phyloP scores from a whole-genome alignment of 129 eudicot genomes.

The Kitagawia praeruptora region DNA sequence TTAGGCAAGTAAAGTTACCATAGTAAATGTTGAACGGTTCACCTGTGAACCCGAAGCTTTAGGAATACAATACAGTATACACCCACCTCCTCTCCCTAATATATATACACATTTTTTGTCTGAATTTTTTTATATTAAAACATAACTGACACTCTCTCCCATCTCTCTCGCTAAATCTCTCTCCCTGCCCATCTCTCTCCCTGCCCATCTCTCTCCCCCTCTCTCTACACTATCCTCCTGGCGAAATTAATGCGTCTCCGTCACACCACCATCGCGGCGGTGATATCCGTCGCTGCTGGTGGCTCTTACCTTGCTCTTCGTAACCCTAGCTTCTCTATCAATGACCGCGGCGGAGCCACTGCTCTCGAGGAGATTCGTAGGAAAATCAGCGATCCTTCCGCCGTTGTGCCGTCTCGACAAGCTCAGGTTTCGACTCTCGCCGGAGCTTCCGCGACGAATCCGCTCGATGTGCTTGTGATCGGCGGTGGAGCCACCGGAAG shows the following conservation, averaged over 20 bases:
- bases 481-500: conserved; percentile 97
- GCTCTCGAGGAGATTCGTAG: conserved; percentile 28
- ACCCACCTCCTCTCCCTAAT: neutral
- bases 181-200: neutral
- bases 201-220: neutral
- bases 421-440: conserved; percentile 46
- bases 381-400: conserved; percentile 49
- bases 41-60: neutral
- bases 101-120: neutral
- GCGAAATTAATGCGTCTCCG: conserved; percentile 51
- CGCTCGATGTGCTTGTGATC: conserved; percentile 69
- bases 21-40: neutral
- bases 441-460: conserved; percentile 42
- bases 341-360: conserved; percentile 34
- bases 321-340: conserved; percentile 37
- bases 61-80: neutral
- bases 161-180: neutral
- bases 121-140: neutral
- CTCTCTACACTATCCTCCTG: conserved; percentile 26
- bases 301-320: conserved; percentile 47
- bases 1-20: neutral
- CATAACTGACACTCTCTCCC: neutral
- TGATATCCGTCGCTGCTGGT: conserved; percentile 42
- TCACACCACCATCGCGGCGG: conserved; percentile 37
- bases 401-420: conserved; percentile 49